phyloP scores from a whole-genome alignment of 2,329 filamentous ascomycete species.

The Botrytis deweyae region DNA sequence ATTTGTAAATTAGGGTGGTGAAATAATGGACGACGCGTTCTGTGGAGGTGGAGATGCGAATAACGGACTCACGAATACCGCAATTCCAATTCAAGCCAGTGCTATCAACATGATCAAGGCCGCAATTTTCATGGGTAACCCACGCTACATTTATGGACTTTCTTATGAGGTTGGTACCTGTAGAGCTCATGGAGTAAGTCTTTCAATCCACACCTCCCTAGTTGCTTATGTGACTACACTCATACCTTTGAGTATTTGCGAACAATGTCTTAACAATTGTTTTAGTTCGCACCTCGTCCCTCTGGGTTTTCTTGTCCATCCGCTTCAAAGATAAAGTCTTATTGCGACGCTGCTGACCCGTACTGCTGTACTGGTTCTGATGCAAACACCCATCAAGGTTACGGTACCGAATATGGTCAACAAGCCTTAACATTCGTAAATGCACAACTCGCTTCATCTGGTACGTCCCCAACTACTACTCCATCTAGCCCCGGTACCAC shows the following conservation, averaged over 20 bases:
- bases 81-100: slow-evolving; percentile 45
- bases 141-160: slow-evolving; percentile 54
- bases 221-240: neutral
- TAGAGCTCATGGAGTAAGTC: slow-evolving; percentile 55
- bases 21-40: slow-evolving; percentile 62
- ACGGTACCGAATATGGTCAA: slow-evolving; percentile 55
- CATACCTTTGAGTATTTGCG: too few relatives aligned
- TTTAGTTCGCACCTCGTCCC: slow-evolving; percentile 55
- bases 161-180: slow-evolving; percentile 63
- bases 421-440: slow-evolving; percentile 58
- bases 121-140: slow-evolving; percentile 65
- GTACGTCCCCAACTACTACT: slow-evolving; percentile 16
- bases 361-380: slow-evolving; percentile 63
- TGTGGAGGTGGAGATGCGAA: slow-evolving; percentile 56
- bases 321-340: slow-evolving; percentile 56
- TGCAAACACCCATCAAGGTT: slow-evolving; percentile 54
- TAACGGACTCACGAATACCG: slow-evolving; percentile 47
- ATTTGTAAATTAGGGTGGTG: slow-evolving; percentile 49
- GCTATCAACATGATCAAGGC: slow-evolving; percentile 59
- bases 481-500: slow-evolving; percentile 15
- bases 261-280: slow-evolving; percentile 13
- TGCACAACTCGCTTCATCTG: slow-evolving; percentile 44
- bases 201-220: neutral
- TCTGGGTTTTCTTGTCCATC: slow-evolving; percentile 54
- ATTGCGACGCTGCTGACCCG: slow-evolving; percentile 59